Conservation (phyloP, 768 basidiomycete species). For the Tephrocybe rancida region DNA sequence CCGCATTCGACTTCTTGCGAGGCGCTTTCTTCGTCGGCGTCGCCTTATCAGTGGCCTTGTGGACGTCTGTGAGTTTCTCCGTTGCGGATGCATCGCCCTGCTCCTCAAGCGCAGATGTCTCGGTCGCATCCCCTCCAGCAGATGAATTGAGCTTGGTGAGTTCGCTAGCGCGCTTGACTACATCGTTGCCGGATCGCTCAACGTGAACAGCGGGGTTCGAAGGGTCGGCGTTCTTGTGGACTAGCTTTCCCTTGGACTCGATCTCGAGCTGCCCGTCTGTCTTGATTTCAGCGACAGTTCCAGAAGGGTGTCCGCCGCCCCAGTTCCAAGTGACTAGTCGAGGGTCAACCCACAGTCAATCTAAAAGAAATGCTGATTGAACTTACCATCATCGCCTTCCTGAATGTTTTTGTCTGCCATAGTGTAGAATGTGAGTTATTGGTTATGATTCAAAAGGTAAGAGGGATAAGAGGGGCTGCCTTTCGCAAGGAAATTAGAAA, state of each 20-base stretch:
- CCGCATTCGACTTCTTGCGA: constrained; percentile 13
- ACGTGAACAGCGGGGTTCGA: constrained; percentile 30
- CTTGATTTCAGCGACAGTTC: constrained; percentile 26
- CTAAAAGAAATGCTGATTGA: background rate
- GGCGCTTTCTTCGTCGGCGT: constrained; percentile 8
- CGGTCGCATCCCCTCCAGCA: background rate
- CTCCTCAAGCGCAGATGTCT: background rate
- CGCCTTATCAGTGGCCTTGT: background rate
- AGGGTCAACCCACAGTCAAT: background rate
- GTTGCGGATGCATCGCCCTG: background rate
- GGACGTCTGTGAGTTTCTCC: background rate
- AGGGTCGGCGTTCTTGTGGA: constrained; percentile 29
- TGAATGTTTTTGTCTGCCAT: constrained; percentile 27
- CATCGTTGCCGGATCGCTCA: constrained; percentile 26
- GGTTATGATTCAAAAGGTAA: background rate
- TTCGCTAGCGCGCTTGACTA: constrained; percentile 31
- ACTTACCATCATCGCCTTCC: constrained; percentile 29
- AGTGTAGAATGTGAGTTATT: background rate
- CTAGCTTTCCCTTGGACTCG: constrained; percentile 25
- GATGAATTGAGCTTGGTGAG: constrained; percentile 19
- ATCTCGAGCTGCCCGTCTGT: constrained; percentile 27
- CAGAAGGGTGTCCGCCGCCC: constrained; percentile 22
- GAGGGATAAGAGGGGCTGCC: background rate
- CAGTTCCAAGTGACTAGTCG: constrained; percentile 28
- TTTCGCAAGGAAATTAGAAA: background rate